Evolutionary conservation across 2,329 filamentous ascomycete genomes (phyloP), one percentile per base, ranked within the genome.

Genomic region (Xylariaceae sp.): DNA sequence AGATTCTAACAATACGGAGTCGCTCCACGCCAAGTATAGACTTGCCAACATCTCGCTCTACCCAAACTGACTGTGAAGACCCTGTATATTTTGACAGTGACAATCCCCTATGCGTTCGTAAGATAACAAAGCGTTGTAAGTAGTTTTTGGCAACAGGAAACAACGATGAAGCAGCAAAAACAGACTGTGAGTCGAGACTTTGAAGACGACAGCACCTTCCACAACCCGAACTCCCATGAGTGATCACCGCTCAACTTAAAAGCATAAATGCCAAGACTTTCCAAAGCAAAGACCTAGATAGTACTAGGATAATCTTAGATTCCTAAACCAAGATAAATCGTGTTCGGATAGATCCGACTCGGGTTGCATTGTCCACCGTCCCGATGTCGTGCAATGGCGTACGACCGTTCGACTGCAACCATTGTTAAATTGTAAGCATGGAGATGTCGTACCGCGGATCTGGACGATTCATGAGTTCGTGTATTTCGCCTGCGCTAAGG

Each of bases 371-470:
- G 59, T 58, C 53, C 64, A 55, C 63, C 45, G 59, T 50, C 11
- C 43, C 34, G 51, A 63, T 62, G 67, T 51, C 56, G 67, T 69
- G 68, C 58, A 64, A 69, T 66, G 66, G 56, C 44, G 66, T 46
- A 68, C 68, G 60, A 65, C 58, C 53, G 56, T 55, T 64, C 31
- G 29, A 41, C 45, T 46, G 34, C 33, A 46, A 53, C 34, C 12
- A 1, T 53, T 14, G 23, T 56, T 52, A 61, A 39, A 33, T 56
- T 39, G 63, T 65, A 17, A 64, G 76, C 74, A 82, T 84, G 49
- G 77, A 77, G 39, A 85, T 73, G 16, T 76, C 79, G 62, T 82
- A 85, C 57, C 83, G 77, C 24, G 82, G 82, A 59, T 86, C 83
- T 14, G 79, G 80, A 56, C 79, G 76, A 49, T 75, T 77, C 54